Base-by-base conservation (phyloP, 2,329 filamentous ascomycete species). In the Rhynchosporium secalis region DNA sequence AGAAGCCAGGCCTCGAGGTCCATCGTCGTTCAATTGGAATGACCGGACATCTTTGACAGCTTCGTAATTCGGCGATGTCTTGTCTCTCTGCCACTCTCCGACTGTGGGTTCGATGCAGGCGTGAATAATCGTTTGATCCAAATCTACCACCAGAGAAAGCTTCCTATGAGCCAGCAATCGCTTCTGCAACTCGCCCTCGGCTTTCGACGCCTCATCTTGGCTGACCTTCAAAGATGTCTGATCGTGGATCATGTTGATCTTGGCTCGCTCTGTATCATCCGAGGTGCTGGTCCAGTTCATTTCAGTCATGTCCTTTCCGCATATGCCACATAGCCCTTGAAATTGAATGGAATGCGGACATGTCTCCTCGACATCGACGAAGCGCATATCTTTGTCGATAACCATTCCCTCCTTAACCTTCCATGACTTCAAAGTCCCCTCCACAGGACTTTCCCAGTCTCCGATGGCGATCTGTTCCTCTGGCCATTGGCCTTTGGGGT, bases 111-210 rank as follows among this genome's bases (percentile, higher is more conserved):
- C 95, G 72, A 98, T 96, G 65, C 92, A 96, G 31, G 95, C 95
- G 76, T 99, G 95, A 69, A 99, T 99, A 72, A 99, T 95, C 62
- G 95, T 99, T 79, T 98, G 94, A 75, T 99, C 95, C 60, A 99
- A 81, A 81, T 99, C 95, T 70, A 99, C 95, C 31, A 99, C 95
- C 49, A 99, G 82, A 51, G 91, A 96, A 49, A 99, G 83, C 78
- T 96, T 96, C 69, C 89, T 86, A 65, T 89, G 85, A 63, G 87
- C 83, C 48, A 99, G 80, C 47, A 99, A 81, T 26, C 94, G 87
- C 64, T 87, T 85, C 78, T 97, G 96, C 13, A 92, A 84, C 70
- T 96, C 90, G 73, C 93, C 87, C 76, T 98, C 94, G 62, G 91
- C 88, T 68, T 86, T 87, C 55, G 85, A 85, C 13, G 95, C 95